A percentile compares a stretch with the other conserved stretches of the same genome.
These are phyloP conservation scores for Fraxinus sp. DNA, from an alignment of 305 asterid genomes.

Conservation along the genomic window DNA sequence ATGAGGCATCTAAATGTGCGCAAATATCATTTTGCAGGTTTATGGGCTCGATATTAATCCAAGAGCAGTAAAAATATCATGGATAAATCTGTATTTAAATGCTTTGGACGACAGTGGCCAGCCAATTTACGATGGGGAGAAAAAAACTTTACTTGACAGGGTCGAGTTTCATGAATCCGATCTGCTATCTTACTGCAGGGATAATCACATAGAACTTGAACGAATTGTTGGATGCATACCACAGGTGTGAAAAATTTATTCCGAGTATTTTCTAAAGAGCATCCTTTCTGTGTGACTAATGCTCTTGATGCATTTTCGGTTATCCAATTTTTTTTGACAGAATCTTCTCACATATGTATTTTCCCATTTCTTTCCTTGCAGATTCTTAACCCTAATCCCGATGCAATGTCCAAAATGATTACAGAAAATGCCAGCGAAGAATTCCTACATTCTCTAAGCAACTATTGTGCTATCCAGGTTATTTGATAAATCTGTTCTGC, in stretches of 20 bases:
- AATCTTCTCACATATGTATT: slow-evolving; percentile 6
- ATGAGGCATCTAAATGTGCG: slow-evolving; percentile 21
- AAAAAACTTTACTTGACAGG: slow-evolving; percentile 86
- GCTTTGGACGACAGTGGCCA: slow-evolving; percentile 92
- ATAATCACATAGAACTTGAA: slow-evolving; percentile 84
- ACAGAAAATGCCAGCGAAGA: slow-evolving; percentile 98
- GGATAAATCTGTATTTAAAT: slow-evolving; percentile 95
- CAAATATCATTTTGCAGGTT: slow-evolving; percentile 53
- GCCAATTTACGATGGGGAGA: slow-evolving; percentile 75
- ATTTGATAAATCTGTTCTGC: slow-evolving; percentile 21
- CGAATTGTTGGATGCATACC: slow-evolving; percentile 99
- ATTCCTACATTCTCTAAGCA: slow-evolving; percentile 78
- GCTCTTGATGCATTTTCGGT: background rate
- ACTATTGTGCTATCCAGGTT: slow-evolving; percentile 98
- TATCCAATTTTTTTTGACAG: background rate
- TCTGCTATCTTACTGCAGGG: slow-evolving; percentile 87
- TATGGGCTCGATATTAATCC: slow-evolving; percentile 99
- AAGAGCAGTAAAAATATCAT: slow-evolving; percentile 89
- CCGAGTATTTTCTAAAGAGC: slow-evolving; percentile 9
- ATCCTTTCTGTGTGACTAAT: slow-evolving; percentile 4
- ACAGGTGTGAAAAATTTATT: slow-evolving; percentile 53
- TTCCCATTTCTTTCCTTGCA: slow-evolving; percentile 21
- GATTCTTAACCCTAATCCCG: slow-evolving; percentile 98
- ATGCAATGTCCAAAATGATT: slow-evolving; percentile 96
- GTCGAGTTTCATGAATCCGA: slow-evolving; percentile 95